These are phyloP conservation scores for Colletotrichum kahawae DNA, from an alignment of 2,329 filamentous ascomycete species.

Conservation along the genomic window DNA sequence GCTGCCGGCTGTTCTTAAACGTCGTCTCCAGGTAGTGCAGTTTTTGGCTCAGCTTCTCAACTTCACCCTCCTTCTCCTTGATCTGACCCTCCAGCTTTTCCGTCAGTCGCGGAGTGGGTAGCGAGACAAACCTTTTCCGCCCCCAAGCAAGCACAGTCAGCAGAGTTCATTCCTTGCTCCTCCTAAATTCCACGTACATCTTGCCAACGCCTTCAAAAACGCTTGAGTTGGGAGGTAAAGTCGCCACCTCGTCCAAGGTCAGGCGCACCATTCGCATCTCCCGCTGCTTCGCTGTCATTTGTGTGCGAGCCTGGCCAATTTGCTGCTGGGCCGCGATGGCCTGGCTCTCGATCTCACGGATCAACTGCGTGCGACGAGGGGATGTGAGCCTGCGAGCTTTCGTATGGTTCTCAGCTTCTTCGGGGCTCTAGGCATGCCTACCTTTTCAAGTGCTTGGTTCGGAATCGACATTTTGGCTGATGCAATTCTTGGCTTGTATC, in stretches of 20 bases:
- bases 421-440: constrained; percentile 37
- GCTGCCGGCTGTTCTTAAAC: constrained; percentile 89
- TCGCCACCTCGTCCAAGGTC: constrained; percentile 82
- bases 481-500: background rate
- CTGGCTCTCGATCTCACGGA: constrained; percentile 93
- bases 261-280: constrained; percentile 89
- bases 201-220: constrained; percentile 97
- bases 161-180: background rate
- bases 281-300: constrained; percentile 84
- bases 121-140: constrained; percentile 80
- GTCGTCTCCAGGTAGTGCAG: constrained; percentile 94
- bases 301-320: constrained; percentile 82
- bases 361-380: constrained; percentile 60
- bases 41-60: constrained; percentile 84
- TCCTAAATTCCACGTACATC: constrained; percentile 68
- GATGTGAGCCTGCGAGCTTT: constrained; percentile 5
- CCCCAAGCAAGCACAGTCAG: background rate
- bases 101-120: constrained; percentile 75
- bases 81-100: constrained; percentile 78
- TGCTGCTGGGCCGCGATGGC: constrained; percentile 90
- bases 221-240: constrained; percentile 75
- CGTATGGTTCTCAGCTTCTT: background rate
- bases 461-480: constrained; percentile 80
- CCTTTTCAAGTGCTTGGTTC: constrained; percentile 94
- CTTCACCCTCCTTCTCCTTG: constrained; percentile 76